phyloP scores from a whole-genome alignment of 305 asterid species.

The Solanum hybrid region DNA sequence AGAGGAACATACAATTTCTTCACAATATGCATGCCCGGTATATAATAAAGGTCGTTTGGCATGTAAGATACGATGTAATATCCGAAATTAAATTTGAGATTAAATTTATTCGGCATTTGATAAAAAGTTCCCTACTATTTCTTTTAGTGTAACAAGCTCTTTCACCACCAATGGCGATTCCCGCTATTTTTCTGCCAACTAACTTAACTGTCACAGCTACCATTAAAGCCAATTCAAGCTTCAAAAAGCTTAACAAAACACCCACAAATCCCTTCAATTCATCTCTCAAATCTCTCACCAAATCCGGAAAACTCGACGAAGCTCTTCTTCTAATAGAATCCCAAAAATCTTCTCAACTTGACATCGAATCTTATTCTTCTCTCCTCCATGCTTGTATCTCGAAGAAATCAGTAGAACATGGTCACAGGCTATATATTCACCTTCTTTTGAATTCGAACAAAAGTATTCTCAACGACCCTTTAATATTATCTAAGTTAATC shows the following conservation, averaged over 20 bases:
- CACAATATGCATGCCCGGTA: neutral
- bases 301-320: constrained; percentile 35
- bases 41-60: neutral
- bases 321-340: constrained; percentile 29
- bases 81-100: neutral
- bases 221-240: constrained; percentile 21
- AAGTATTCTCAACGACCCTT: constrained; percentile 24
- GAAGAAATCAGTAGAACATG: constrained; percentile 29
- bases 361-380: constrained; percentile 21
- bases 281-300: constrained; percentile 31
- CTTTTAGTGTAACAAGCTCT: neutral
- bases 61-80: neutral
- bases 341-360: constrained; percentile 1
- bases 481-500: constrained; percentile 30
- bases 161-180: constrained; percentile 11
- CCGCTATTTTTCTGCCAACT: constrained; percentile 25
- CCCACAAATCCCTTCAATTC: constrained; percentile 12
- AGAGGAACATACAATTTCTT: too few relatives aligned
- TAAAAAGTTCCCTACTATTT: neutral
- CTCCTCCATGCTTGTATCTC: constrained; percentile 39
- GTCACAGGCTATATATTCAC: constrained; percentile 25
- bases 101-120: neutral
- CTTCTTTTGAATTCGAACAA: constrained; percentile 20
- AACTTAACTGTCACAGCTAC: constrained; percentile 15
- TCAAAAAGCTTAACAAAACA: constrained; percentile 4